Evolutionary conservation across 1,284 basidiomycete genomes (phyloP).

Genomic region (Farysia itapuensis): DNA sequence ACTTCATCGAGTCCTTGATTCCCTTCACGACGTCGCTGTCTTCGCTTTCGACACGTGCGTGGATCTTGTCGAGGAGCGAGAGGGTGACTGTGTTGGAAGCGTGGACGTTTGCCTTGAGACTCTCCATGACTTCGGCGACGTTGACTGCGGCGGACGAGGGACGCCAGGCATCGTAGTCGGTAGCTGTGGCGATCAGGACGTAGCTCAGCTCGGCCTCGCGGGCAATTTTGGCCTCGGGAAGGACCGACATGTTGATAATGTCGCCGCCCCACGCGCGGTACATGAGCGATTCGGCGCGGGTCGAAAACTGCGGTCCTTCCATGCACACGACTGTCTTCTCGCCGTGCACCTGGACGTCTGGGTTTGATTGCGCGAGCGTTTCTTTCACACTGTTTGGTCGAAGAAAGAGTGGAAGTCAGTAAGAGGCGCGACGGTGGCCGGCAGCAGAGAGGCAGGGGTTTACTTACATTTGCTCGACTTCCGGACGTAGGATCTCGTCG

Average conservation of each 20-base stretch:
- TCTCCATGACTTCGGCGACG: conserved; percentile 84
- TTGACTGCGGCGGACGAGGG: conserved; percentile 79
- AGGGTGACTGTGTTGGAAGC: conserved; percentile 73
- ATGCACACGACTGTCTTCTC: conserved; percentile 89
- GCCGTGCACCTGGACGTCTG: conserved; percentile 64
- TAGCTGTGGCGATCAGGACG: conserved; percentile 55
- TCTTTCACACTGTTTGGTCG: conserved; percentile 22
- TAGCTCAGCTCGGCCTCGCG: conserved; percentile 82
- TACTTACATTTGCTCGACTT: conserved; percentile 42
- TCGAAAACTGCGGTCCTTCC: conserved; percentile 93
- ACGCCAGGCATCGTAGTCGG: conserved; percentile 65
- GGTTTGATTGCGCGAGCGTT: conserved; percentile 17
- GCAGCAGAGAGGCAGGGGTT: neutral
- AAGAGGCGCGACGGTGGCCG: neutral
- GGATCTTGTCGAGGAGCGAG: conserved; percentile 76
- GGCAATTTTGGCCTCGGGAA: conserved; percentile 94
- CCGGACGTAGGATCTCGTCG: conserved; percentile 33
- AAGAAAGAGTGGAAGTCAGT: neutral
- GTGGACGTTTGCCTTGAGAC: conserved; percentile 79
- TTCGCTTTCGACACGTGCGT: conserved; percentile 59
- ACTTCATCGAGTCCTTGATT: conserved; percentile 46
- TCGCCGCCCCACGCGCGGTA: conserved; percentile 82
- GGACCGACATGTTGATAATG: conserved; percentile 73
- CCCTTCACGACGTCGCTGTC: conserved; percentile 17
- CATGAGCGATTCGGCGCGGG: conserved; percentile 91